phyloP scores from a whole-genome alignment of 805 yeast species.

The Saccharomycopsis sp. region DNA sequence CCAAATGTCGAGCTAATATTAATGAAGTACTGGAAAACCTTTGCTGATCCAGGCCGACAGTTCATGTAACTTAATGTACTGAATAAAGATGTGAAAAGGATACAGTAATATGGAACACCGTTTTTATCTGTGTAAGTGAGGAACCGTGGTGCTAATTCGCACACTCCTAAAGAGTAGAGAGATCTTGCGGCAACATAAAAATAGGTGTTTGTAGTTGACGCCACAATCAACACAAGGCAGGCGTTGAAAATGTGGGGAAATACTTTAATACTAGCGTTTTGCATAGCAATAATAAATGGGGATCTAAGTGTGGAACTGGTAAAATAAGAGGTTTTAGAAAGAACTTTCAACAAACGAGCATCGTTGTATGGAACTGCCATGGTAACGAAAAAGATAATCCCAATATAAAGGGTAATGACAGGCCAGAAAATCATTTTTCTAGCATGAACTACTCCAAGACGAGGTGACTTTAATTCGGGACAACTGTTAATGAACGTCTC shows the following conservation, averaged over 20 bases:
- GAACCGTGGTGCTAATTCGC: constrained; percentile 66
- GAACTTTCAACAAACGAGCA: constrained; percentile 39
- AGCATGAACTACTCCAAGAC: constrained; percentile 64
- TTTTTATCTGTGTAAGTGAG: constrained; percentile 56
- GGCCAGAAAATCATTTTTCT: constrained; percentile 64
- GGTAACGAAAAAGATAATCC: constrained; percentile 56
- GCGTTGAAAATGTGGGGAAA: constrained; percentile 74
- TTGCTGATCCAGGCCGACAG: constrained; percentile 47
- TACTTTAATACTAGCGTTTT: constrained; percentile 56
- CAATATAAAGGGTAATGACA: constrained; percentile 54
- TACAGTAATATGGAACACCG: constrained; percentile 65
- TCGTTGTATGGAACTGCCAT: constrained; percentile 60
- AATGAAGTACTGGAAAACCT: constrained; percentile 61
- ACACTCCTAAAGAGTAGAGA: constrained; percentile 61
- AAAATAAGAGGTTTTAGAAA: constrained; percentile 46
- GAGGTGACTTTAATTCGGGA: constrained; percentile 65
- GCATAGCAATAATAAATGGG: constrained; percentile 80
- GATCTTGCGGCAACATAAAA: constrained; percentile 73
- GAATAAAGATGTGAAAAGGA: constrained; percentile 39
- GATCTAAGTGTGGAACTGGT: constrained; percentile 59
- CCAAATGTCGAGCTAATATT: constrained; percentile 75
- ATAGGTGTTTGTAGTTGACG: constrained; percentile 78
- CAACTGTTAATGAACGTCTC: constrained; percentile 66
- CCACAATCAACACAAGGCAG: constrained; percentile 66
- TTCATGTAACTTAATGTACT: constrained; percentile 68